Evolutionary conservation across 2,329 filamentous ascomycete species (phyloP).

Genomic region (Clathrospora elynae): DNA sequence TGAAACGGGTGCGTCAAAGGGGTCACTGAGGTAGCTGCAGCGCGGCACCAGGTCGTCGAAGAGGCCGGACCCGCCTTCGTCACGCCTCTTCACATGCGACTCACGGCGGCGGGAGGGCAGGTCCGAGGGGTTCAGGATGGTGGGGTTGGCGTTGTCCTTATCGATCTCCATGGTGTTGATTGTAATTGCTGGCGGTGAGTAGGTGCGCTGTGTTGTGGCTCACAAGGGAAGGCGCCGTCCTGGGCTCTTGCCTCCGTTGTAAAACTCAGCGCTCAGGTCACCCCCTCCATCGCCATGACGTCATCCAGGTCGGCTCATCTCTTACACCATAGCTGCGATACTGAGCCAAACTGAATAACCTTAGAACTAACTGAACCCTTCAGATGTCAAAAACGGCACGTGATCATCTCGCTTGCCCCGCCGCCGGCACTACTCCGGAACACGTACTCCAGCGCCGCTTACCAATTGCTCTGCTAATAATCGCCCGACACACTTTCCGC

Average conservation of each 20-base stretch:
- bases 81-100: constrained; percentile 47
- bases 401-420: background rate
- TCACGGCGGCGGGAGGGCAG: constrained; percentile 75
- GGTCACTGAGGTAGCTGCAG: constrained; percentile 57
- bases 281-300: no score
- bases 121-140: constrained; percentile 84
- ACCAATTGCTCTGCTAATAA: constrained; percentile 25
- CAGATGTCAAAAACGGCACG: no score
- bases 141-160: constrained; percentile 84
- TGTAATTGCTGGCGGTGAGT: constrained; percentile 2
- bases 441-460: constrained; percentile 5
- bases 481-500: constrained; percentile 32
- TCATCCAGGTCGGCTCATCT: no score
- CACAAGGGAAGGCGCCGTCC: constrained; percentile 14
- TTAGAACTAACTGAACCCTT: no score
- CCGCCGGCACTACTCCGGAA: constrained; percentile 15
- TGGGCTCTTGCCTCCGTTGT: constrained; percentile 14
- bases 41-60: constrained; percentile 60
- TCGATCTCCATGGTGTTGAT: constrained; percentile 48
- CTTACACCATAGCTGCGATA: no score
- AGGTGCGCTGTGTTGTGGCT: constrained; percentile 5
- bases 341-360: no score
- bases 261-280: no score
- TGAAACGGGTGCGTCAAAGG: constrained; percentile 50
- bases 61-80: constrained; percentile 58